Base-by-base conservation (phyloP, 2,329 filamentous ascomycete genomes). In the Trichophyton schoenleinii region DNA sequence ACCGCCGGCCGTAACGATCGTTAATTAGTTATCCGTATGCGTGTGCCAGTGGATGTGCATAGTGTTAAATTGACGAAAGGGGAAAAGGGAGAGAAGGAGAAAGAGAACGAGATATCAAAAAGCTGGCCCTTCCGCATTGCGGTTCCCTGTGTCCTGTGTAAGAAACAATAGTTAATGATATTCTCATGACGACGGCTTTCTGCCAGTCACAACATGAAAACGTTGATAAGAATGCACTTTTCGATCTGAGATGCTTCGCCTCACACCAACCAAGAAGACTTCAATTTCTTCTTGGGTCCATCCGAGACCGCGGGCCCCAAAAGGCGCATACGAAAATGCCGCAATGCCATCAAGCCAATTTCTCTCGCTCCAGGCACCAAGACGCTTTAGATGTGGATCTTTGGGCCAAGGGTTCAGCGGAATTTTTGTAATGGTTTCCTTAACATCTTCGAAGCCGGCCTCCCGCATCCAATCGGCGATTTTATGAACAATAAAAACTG, bases 401-500 rank as follows among this genome's bases (percentile, higher is more conserved):
- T 66, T 68, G 5, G 69, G 61, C 69, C 69, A 71, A 7, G 64
- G 55, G 31, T 69, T 69, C 41, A 70, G 65, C 3, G 70, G 70
- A 15, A 70, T 34, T n/a, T 59, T 62, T 42, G 64, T 62, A 41
- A 65, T 64, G 46, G 63, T 53, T 25, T 57, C 58, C 1, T 63
- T 9, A 4, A 71, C 64, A 42, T 68, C 61, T 22, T 66, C 63
- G 60, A 69, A 71, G 1, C 69, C 69, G 2, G 66, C 67, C 3
- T 68, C 65, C 25, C 62, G 60, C 60, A 70, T 65, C 28, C 61
- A 63, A 13, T 61, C 28, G 28, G 65, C 64, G 6, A 70, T 60
- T 20, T 64, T 75, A 44, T 82, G 77, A 0, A 79, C 81, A 41
- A 83, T 75, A 3, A 79, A 74, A 60, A 81, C 74, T 63, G 83